Evolutionary conservation across 2,329 filamentous ascomycete species (phyloP).

Genomic region (Aspergillus arachidicola): DNA sequence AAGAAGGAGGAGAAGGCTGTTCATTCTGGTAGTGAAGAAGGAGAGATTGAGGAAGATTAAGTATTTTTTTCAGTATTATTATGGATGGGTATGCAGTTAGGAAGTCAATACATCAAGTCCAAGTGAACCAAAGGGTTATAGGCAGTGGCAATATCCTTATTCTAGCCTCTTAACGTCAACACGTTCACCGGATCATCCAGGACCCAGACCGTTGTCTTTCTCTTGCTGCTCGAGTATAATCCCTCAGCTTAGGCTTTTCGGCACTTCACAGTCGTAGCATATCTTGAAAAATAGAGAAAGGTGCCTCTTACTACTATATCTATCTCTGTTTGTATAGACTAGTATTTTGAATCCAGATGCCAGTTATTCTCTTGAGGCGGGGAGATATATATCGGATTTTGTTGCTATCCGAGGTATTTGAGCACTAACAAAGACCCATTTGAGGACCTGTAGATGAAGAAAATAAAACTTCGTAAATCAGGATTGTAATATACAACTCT

Average conservation of each 20-base stretch:
- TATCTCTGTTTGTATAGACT: neutral
- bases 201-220: neutral
- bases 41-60: conserved; percentile 84
- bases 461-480: too few relatives aligned
- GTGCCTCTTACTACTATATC: neutral
- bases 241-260: too few relatives aligned
- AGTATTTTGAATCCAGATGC: neutral
- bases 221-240: too few relatives aligned
- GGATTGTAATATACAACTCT: too few relatives aligned
- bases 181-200: neutral
- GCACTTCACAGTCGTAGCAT: too few relatives aligned
- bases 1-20: conserved; percentile 55
- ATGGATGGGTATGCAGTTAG: neutral
- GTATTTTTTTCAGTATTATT: conserved; percentile 26
- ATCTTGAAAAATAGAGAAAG: too few relatives aligned
- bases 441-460: too few relatives aligned
- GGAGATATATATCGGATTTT: too few relatives aligned
- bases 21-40: conserved; percentile 91
- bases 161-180: neutral
- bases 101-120: neutral
- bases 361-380: neutral
- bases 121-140: neutral
- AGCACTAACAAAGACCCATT: too few relatives aligned
- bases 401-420: too few relatives aligned
- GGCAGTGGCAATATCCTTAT: neutral